Base-by-base conservation (phyloP, 2,329 filamentous ascomycete genomes). In the Apiospora arundinis region DNA sequence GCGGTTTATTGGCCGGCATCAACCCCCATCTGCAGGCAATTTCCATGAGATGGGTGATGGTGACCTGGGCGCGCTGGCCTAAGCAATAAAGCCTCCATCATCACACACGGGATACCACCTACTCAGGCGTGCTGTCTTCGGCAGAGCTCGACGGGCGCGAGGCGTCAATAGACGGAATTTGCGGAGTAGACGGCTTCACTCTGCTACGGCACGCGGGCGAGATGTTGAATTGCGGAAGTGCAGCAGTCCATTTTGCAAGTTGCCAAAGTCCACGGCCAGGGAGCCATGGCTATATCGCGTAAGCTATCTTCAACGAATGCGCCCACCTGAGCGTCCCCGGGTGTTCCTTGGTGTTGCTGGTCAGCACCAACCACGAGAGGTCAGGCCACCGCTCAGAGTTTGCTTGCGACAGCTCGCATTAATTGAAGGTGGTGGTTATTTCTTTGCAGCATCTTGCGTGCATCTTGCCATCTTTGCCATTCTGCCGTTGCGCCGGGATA, bases 401-500 rank as follows among this genome's bases (percentile, higher is more conserved):
- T 60, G 28, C 28, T 37, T 63, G 32, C 56, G 21, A 63, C 32
- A n/a, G 21, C 18, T 21, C 18, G 56, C 52, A 63, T 63, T 63
- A 18, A 28, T 60, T 4, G 28, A 60, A 14, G 52, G 49, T 23
- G 46, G n/a, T 25, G 23, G 52, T 37, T 37, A 28, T 60, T 32
- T 60, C 25, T 16, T 9, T 11, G 16, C 28, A 37, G 18, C 56
- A 32, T 40, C 32, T 40, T n/a, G 21, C 32, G 21, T 37, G 56
- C 56, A 40, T 37, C 28, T 45, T 67, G n/a, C 40, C 18, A 67
- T 45, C 28, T 46, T 46, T 67, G 40, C 65, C 12, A 67, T 45
- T 67, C 25, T 67, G 65, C 65, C 65, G 65, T 67, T 67, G 65
- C 56, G 56, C 65, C 40, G 44, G 65, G 44, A 67, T 46, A 45